These are phyloP conservation scores for Boechera divaricarpa DNA, from an alignment of 345 rosid species.

Conservation along the genomic window DNA sequence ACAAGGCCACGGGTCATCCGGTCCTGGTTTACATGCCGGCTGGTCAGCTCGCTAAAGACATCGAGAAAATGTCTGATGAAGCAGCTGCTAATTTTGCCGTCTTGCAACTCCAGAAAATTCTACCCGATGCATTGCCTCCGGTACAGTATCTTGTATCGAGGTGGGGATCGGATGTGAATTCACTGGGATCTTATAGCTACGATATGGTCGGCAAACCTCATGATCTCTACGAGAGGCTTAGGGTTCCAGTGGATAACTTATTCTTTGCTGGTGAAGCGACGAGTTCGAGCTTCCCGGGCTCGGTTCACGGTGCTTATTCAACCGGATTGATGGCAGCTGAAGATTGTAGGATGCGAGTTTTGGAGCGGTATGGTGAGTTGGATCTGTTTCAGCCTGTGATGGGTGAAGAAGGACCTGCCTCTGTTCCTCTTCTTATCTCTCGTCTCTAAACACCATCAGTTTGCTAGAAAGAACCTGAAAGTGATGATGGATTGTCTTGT, in stretches of 20 bases:
- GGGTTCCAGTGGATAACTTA: slow-evolving; percentile 88
- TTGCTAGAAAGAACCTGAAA: slow-evolving; percentile 19
- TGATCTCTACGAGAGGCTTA: slow-evolving; percentile 81
- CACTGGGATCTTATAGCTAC: slow-evolving; percentile 90
- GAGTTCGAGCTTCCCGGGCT: slow-evolving; percentile 73
- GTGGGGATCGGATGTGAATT: slow-evolving; percentile 79
- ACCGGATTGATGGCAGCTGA: slow-evolving; percentile 92
- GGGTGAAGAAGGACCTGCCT: slow-evolving; percentile 69
- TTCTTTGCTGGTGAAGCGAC: slow-evolving; percentile 99
- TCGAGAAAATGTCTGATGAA: slow-evolving; percentile 97
- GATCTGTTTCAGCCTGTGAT: slow-evolving; percentile 78
- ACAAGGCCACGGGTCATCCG: slow-evolving; percentile 89
- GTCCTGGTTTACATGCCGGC: slow-evolving; percentile 98
- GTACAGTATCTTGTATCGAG: slow-evolving; percentile 78
- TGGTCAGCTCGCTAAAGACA: slow-evolving; percentile 94
- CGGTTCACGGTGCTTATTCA: slow-evolving; percentile 90
- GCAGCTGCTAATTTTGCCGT: slow-evolving; percentile 89
- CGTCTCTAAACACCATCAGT: slow-evolving; percentile 56
- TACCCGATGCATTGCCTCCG: slow-evolving; percentile 78
- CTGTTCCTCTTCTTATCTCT: slow-evolving; percentile 82
- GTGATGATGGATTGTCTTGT: slow-evolving; percentile 12
- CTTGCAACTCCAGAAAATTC: slow-evolving; percentile 79
- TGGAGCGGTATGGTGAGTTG: slow-evolving; percentile 85
- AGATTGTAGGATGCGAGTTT: slow-evolving; percentile 90
- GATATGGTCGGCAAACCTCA: slow-evolving; percentile 83